Conservation (phyloP, 441 rosid genomes). For the Codiaeum variegatum region DNA sequence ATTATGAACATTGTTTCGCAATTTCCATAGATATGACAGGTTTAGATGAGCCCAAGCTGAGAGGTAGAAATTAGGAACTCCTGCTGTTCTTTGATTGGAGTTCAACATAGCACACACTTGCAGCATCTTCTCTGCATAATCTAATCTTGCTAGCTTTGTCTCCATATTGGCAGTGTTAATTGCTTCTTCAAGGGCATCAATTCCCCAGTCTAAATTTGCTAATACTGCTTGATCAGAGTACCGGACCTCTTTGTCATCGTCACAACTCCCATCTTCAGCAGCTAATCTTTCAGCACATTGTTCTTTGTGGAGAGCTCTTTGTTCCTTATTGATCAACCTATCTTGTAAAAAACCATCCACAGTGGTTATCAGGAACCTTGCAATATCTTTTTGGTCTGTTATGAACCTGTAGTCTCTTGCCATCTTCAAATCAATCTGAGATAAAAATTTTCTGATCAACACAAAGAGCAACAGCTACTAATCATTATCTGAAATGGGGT, state of each 20-base stretch:
- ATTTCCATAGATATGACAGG: slow-evolving; percentile 55
- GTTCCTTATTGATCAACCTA: slow-evolving; percentile 38
- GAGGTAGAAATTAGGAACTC: slow-evolving; percentile 67
- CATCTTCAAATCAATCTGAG: slow-evolving; percentile 24
- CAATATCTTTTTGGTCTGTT: slow-evolving; percentile 48
- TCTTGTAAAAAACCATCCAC: slow-evolving; percentile 47
- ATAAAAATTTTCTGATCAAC: slow-evolving; percentile 5
- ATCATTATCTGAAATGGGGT: not conserved
- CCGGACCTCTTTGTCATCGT: slow-evolving; percentile 37
- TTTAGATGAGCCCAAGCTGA: slow-evolving; percentile 72
- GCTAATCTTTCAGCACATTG: slow-evolving; percentile 68
- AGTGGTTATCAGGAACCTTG: slow-evolving; percentile 31
- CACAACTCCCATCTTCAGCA: slow-evolving; percentile 44
- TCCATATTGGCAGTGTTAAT: slow-evolving; percentile 53
- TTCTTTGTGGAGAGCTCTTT: slow-evolving; percentile 52
- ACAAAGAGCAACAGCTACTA: slow-evolving; percentile 1
- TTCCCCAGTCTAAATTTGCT: slow-evolving; percentile 72
- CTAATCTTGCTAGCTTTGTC: slow-evolving; percentile 55
- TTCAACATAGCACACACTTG: slow-evolving; percentile 62
- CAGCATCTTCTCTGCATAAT: slow-evolving; percentile 67
- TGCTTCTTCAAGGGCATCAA: slow-evolving; percentile 72
- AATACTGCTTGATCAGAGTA: slow-evolving; percentile 71
- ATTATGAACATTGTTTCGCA: slow-evolving; percentile 33
- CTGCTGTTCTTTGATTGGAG: slow-evolving; percentile 53
- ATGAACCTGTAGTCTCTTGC: slow-evolving; percentile 35